phyloP scores from a whole-genome alignment of 2,329 filamentous ascomycete species.

The Neurospora sp. region DNA sequence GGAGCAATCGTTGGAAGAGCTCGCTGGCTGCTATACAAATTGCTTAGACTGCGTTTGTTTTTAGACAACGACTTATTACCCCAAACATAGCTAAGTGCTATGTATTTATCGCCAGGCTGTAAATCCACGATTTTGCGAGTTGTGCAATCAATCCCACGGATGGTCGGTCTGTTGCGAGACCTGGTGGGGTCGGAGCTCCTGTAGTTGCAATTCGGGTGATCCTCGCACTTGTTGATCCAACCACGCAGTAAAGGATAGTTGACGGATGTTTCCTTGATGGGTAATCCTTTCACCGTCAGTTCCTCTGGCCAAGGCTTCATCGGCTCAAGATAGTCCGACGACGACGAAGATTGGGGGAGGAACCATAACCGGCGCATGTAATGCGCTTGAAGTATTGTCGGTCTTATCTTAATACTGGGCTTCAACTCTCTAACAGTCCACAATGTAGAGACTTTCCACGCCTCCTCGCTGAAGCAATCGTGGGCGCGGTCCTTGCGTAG shows the following conservation, averaged over 20 bases:
- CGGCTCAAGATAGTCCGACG: too few relatives aligned
- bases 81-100: conserved; percentile 26
- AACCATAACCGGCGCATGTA: background rate
- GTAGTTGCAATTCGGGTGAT: background rate
- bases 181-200: accelerated
- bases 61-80: conserved; percentile 11
- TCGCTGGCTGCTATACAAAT: too few relatives aligned
- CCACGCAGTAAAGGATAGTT: background rate
- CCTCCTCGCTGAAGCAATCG: too few relatives aligned
- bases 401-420: too few relatives aligned
- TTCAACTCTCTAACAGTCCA: too few relatives aligned
- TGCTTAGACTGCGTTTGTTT: background rate
- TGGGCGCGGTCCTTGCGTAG: background rate
- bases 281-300: accelerated
- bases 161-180: accelerated
- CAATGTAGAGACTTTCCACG: too few relatives aligned
- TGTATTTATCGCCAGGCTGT: conserved; percentile 9
- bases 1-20: too few relatives aligned
- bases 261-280: background rate
- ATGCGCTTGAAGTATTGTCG: too few relatives aligned
- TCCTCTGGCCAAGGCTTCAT: background rate
- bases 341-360: background rate
- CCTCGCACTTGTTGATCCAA: background rate
- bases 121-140: background rate
- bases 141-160: background rate